Percentiles rank a stretch among this genome's conserved stretches.
These are phyloP conservation scores for Clavispora phyllophila DNA, from an alignment of 805 yeast species.

Conservation along the genomic window DNA sequence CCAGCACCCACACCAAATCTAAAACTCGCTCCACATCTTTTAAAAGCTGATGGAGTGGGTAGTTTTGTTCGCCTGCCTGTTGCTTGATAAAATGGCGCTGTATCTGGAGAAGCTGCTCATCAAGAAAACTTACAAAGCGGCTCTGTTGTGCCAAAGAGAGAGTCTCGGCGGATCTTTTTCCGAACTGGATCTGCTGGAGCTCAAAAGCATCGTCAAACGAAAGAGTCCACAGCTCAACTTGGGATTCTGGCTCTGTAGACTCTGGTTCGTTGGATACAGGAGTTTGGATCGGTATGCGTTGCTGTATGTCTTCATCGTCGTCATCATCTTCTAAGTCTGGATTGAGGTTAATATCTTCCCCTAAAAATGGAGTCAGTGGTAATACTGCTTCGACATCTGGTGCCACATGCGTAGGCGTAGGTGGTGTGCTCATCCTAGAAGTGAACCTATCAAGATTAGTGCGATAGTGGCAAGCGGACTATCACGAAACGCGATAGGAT, in stretches of 20 bases:
- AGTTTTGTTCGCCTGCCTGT: slow-evolving; percentile 28
- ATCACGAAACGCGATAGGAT: too few species aligned
- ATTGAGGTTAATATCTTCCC: slow-evolving; percentile 29
- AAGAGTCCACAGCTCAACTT: slow-evolving; percentile 10
- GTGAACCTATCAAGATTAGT: not conserved
- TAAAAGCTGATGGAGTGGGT: slow-evolving; percentile 31
- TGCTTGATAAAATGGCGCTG: slow-evolving; percentile 33
- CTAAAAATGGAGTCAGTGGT: slow-evolving; percentile 21
- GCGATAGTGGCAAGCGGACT: too few species aligned
- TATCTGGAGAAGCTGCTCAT: slow-evolving; percentile 11
- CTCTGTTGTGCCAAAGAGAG: slow-evolving; percentile 44
- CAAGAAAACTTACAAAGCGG: slow-evolving; percentile 25
- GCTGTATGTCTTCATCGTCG: slow-evolving; percentile 9
- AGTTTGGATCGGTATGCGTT: not conserved
- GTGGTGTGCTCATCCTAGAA: slow-evolving; percentile 24
- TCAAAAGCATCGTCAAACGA: slow-evolving; percentile 27
- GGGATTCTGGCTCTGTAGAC: not conserved
- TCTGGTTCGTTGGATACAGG: not conserved
- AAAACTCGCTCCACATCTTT: slow-evolving; percentile 44
- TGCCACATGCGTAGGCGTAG: slow-evolving; percentile 32
- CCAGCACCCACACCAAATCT: slow-evolving; percentile 60
- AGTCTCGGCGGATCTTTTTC: slow-evolving; percentile 1
- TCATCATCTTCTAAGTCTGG: slow-evolving; percentile 33
- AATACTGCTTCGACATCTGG: slow-evolving; percentile 30
- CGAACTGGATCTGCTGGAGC: slow-evolving; percentile 11